Conservation (phyloP, 1,284 basidiomycete species). For the Sutorius eximius region DNA sequence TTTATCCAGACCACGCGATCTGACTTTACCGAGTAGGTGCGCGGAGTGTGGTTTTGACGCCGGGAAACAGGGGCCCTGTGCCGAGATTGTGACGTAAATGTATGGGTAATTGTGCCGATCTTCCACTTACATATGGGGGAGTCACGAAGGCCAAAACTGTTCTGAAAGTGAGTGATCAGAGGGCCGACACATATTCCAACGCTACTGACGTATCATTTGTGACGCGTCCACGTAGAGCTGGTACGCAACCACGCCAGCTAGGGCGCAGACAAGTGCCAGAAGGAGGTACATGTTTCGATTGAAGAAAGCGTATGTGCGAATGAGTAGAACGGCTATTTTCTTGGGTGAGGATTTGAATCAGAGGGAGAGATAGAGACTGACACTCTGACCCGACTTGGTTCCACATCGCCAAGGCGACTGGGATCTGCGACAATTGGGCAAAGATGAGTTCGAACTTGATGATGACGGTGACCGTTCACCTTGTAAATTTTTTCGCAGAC, state of each 20-base stretch:
- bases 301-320: slow-evolving; percentile 82
- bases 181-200: neutral
- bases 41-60: slow-evolving; percentile 75
- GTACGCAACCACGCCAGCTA: slow-evolving; percentile 71
- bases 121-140: slow-evolving; percentile 53
- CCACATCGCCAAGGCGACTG: slow-evolving; percentile 78
- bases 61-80: slow-evolving; percentile 69
- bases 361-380: slow-evolving; percentile 31
- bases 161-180: slow-evolving; percentile 13
- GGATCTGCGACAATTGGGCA: slow-evolving; percentile 47
- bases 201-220: slow-evolving; percentile 66
- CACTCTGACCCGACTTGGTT: slow-evolving; percentile 80
- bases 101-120: neutral
- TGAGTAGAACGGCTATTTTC: slow-evolving; percentile 64
- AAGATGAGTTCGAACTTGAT: slow-evolving; percentile 7
- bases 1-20: slow-evolving; percentile 2
- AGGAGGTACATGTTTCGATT: slow-evolving; percentile 70
- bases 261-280: slow-evolving; percentile 55
- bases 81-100: slow-evolving; percentile 21
- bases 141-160: slow-evolving; percentile 69
- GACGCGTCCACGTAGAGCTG: slow-evolving; percentile 75
- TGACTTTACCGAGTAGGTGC: slow-evolving; percentile 62
- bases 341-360: slow-evolving; percentile 10
- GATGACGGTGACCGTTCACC: slow-evolving; percentile 37
- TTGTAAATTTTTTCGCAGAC: slow-evolving; percentile 67